Conservation (phyloP, 306 rosid genomes). For the Trifolium repens region DNA sequence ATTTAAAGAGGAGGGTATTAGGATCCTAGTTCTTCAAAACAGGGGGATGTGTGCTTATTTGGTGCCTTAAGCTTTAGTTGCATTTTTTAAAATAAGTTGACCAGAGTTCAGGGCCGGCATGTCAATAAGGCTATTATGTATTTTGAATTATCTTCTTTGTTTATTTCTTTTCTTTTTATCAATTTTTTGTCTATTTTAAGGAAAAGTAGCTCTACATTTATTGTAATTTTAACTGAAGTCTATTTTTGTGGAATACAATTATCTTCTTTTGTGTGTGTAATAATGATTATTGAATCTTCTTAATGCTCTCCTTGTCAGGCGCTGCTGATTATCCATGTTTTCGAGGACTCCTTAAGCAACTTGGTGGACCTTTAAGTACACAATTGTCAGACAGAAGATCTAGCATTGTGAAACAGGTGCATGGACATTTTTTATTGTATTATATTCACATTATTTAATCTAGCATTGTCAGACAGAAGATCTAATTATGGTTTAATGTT, state of each 20-base stretch:
- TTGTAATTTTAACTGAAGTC: slow-evolving; percentile 28
- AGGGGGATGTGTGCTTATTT: neutral
- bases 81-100: slow-evolving; percentile 28
- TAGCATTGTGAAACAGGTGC: slow-evolving; percentile 96
- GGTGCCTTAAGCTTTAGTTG: slow-evolving; percentile 23
- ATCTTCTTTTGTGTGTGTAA: neutral
- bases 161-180: slow-evolving; percentile 15
- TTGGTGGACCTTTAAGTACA: slow-evolving; percentile 86
- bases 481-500: slow-evolving; percentile 28
- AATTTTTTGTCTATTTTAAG: slow-evolving; percentile 11
- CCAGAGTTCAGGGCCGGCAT: neutral
- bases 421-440: slow-evolving; percentile 29
- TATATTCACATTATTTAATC: slow-evolving; percentile 14
- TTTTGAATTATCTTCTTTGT: slow-evolving; percentile 27
- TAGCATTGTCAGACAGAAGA: too few species aligned
- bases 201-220: slow-evolving; percentile 18
- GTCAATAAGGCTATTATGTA: slow-evolving; percentile 18
- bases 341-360: slow-evolving; percentile 94
- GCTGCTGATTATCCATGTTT: slow-evolving; percentile 89
- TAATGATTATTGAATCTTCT: slow-evolving; percentile 26
- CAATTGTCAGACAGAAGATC: slow-evolving; percentile 99
- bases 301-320: slow-evolving; percentile 58
- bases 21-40: slow-evolving; percentile 28
- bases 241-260: neutral
- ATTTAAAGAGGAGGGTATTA: slow-evolving; percentile 7